Percentiles rank a stretch among this genome's conserved stretches.
Evolutionary conservation across 768 basidiomycete genomes (phyloP).

Genomic region (Pulveroboletus sp.): DNA sequence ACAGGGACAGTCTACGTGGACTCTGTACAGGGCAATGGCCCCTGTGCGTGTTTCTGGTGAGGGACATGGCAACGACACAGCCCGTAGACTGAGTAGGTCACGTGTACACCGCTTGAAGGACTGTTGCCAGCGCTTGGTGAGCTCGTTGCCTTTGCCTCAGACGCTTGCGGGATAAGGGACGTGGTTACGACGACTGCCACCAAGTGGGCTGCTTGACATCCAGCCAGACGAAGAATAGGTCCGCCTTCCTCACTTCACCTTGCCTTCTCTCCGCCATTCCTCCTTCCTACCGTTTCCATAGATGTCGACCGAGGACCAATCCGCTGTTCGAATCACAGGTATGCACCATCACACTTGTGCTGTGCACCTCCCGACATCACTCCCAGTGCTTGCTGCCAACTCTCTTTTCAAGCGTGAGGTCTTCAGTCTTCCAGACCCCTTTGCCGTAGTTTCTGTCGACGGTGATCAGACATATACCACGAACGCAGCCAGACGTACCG

Average conservation of each 20-base stretch:
- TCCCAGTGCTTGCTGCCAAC: slow-evolving; percentile 71
- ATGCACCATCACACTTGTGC: background rate
- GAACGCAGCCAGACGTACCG: slow-evolving; percentile 58
- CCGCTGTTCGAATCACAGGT: slow-evolving; percentile 27
- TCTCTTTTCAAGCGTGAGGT: slow-evolving; percentile 73
- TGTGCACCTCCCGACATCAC: background rate
- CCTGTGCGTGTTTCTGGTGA: background rate
- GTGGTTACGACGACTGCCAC: slow-evolving; percentile 4
- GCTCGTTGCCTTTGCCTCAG: background rate
- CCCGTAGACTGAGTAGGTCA: background rate
- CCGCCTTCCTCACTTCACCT: background rate
- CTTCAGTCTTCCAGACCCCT: slow-evolving; percentile 81
- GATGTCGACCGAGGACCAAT: slow-evolving; percentile 19
- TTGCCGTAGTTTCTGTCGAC: slow-evolving; percentile 84
- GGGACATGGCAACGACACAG: too few relatives aligned
- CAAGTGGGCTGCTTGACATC: too few relatives aligned
- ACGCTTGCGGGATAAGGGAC: background rate
- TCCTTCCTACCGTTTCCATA: background rate
- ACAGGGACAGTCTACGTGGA: background rate
- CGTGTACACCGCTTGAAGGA: background rate
- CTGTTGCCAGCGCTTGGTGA: too few relatives aligned
- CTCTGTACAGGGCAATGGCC: background rate
- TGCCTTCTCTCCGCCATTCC: background rate
- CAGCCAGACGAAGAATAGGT: background rate
- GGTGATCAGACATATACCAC: slow-evolving; percentile 80